Evolutionary conservation across 441 rosid species (phyloP).

Genomic region (Adansonia grandidieri): DNA sequence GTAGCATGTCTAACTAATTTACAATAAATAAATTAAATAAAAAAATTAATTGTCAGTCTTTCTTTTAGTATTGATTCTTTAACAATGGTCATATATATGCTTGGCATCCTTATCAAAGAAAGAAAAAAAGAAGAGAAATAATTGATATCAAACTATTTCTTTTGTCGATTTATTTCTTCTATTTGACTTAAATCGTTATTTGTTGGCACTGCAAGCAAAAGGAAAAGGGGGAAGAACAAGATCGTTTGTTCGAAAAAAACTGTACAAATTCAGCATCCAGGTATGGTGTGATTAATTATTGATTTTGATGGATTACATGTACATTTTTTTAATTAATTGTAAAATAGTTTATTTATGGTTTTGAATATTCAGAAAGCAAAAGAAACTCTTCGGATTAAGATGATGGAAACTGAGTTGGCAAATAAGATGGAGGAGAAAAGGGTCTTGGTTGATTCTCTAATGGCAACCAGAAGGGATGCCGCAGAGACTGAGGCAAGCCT

Average conservation of each 20-base stretch:
- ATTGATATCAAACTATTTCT: not conserved
- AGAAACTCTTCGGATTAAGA: not conserved
- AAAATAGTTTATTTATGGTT: too few relatives aligned
- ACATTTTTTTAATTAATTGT: not conserved
- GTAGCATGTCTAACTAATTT: too few relatives aligned
- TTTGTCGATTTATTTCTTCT: too few relatives aligned
- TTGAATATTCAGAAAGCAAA: not conserved
- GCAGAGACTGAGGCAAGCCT: not conserved
- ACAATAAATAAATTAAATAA: too few relatives aligned
- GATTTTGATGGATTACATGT: not conserved
- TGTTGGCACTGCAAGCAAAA: not conserved
- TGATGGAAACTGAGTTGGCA: not conserved
- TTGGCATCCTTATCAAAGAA: too few relatives aligned
- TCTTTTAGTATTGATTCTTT: too few relatives aligned
- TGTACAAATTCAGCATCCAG: constrained; percentile 10
- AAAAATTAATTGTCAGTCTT: too few relatives aligned
- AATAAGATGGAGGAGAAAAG: not conserved
- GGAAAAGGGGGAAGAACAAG: not conserved
- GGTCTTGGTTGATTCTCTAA: not conserved
- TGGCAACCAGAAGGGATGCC: not conserved
- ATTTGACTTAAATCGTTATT: not conserved
- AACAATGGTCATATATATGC: too few relatives aligned
- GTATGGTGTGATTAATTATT: not conserved
- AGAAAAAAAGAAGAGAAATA: too few relatives aligned
- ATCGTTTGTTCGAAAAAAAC: not conserved